phyloP scores from a whole-genome alignment of 2,329 filamentous ascomycete species.

The Venturia aucupariae region DNA sequence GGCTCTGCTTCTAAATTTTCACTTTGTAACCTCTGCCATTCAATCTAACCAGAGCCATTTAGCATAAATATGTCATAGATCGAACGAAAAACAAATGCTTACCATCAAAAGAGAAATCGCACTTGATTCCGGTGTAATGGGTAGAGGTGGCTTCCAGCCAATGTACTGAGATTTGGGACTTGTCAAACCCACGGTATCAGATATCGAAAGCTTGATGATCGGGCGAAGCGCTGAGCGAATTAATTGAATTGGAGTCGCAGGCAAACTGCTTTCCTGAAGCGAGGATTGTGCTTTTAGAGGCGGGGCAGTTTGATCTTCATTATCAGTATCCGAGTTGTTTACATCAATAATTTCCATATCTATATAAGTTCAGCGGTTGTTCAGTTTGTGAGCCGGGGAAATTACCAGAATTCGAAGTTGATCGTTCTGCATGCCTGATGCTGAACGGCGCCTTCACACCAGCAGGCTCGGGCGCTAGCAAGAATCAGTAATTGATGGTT shows the following conservation, averaged over 20 bases:
- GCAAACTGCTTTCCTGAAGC: neutral
- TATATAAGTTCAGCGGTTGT: neutral
- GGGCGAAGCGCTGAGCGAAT: neutral
- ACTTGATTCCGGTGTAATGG: constrained; percentile 22
- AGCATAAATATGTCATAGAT: neutral
- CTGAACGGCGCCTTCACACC: neutral
- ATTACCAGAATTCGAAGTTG: neutral
- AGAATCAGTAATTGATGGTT: neutral
- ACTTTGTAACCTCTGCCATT: constrained; percentile 9
- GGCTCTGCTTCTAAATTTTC: neutral
- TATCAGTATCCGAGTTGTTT: neutral
- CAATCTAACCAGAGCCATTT: constrained; percentile 13
- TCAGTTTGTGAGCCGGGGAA: neutral
- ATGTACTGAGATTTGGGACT: constrained; percentile 22
- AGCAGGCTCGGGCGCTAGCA: neutral
- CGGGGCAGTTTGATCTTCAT: neutral
- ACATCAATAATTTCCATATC: neutral
- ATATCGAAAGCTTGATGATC: neutral
- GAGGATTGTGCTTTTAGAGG: neutral
- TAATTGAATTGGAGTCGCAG: neutral
- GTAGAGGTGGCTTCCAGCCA: constrained; percentile 18
- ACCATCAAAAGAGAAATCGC: neutral
- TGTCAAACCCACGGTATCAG: constrained; percentile 10
- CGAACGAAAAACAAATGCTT: neutral
- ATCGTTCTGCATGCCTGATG: neutral